A percentile compares a stretch with the other conserved stretches of the same genome.
Conservation (phyloP, 352 stramenopile species). For the Phytophthora cryptogea region DNA sequence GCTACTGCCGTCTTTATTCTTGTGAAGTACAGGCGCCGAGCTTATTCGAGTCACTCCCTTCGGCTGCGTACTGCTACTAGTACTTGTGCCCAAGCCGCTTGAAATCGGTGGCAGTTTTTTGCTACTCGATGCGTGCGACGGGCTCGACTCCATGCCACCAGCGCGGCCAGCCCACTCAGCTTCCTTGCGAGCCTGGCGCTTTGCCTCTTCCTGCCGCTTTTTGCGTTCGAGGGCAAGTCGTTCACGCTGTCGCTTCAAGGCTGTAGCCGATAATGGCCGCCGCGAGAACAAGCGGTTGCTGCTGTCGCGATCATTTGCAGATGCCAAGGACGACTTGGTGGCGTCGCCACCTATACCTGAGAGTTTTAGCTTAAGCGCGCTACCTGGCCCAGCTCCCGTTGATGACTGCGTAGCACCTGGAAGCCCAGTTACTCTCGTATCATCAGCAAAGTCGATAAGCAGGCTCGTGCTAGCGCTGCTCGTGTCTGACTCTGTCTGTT, state of each 20-base stretch:
- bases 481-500: conserved; percentile 58
- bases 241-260: conserved; percentile 80
- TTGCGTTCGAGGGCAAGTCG: conserved; percentile 64
- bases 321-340: conserved; percentile 26
- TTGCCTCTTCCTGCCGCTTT: conserved; percentile 67
- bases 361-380: conserved; percentile 68
- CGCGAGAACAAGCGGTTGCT: conserved; percentile 66
- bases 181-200: conserved; percentile 65
- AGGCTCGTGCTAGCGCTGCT: conserved; percentile 30
- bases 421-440: conserved; percentile 20
- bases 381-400: conserved; percentile 32
- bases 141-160: conserved; percentile 63
- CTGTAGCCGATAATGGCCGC: conserved; percentile 55
- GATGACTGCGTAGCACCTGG: conserved; percentile 4
- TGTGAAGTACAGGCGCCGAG: conserved; percentile 70
- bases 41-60: conserved; percentile 57
- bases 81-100: conserved; percentile 4
- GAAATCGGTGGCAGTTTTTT: conserved; percentile 78
- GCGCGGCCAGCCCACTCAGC: conserved; percentile 79
- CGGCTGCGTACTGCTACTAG: conserved; percentile 5
- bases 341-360: conserved; percentile 29
- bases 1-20: conserved; percentile 41
- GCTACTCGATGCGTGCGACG: conserved; percentile 26
- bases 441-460: conserved; percentile 32
- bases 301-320: conserved; percentile 54